These are phyloP conservation scores for Schizonepeta tenuifolia DNA, from an alignment of 257 asterid genomes.

Conservation along the genomic window DNA sequence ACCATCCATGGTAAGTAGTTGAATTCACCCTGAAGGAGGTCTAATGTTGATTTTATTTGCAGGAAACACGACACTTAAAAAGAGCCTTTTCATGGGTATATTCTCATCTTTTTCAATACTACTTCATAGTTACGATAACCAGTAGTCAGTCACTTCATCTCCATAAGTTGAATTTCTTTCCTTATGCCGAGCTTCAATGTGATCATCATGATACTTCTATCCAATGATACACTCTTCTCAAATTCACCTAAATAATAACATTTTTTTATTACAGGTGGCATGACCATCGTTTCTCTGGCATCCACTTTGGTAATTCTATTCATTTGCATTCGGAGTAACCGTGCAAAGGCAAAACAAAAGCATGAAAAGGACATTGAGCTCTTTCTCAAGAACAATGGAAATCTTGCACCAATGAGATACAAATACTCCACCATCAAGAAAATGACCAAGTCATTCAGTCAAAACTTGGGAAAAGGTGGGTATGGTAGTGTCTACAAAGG, in stretches of 20 bases:
- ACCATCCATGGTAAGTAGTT: too few species aligned
- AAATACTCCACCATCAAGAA: conserved; percentile 32
- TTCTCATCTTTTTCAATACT: not conserved
- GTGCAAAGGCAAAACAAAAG: not conserved
- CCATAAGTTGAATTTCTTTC: too few species aligned
- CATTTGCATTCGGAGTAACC: conserved; percentile 4
- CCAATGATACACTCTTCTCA: not conserved
- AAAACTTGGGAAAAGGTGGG: conserved; percentile 48
- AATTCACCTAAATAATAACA: too few species aligned
- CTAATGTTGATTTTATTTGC: conserved; percentile 19
- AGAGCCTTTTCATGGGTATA: conserved; percentile 4
- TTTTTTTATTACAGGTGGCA: conserved; percentile 10
- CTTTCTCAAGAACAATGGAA: not conserved
- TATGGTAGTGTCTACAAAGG: conserved; percentile 44
- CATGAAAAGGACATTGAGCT: not conserved
- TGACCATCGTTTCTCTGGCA: not conserved
- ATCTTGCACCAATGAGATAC: conserved; percentile 30
- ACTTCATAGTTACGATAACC: too few species aligned
- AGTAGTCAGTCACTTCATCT: too few species aligned
- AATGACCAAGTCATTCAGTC: conserved; percentile 34
- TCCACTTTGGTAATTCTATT: not conserved
- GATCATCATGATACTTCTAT: too few species aligned
- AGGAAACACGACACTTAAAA: not conserved
- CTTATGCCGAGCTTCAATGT: too few species aligned
- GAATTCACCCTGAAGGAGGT: too few species aligned